These are phyloP conservation scores for Erythrobasidium yunnanense DNA, from an alignment of 768 basidiomycete species.

Conservation along the genomic window DNA sequence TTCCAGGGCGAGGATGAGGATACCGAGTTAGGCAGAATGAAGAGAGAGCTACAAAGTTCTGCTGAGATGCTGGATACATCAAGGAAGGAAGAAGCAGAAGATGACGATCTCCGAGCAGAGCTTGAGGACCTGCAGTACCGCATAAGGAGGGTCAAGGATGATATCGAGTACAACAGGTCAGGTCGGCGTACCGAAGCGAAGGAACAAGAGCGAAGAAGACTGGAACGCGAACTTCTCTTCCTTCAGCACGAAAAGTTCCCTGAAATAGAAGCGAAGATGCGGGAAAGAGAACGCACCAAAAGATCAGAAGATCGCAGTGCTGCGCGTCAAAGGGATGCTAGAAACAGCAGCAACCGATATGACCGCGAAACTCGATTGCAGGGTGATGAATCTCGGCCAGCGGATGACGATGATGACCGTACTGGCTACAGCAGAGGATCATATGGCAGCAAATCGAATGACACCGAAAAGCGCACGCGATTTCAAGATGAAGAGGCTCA, in stretches of 20 bases:
- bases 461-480: background rate
- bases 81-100: constrained; percentile 62
- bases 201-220: constrained; percentile 71
- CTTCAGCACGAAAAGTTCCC: constrained; percentile 86
- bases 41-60: constrained; percentile 66
- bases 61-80: constrained; percentile 67
- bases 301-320: constrained; percentile 69
- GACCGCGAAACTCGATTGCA: constrained; percentile 42
- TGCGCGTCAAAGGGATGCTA: constrained; percentile 63
- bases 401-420: background rate
- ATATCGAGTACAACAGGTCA: constrained; percentile 66
- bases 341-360: constrained; percentile 53
- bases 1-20: constrained; percentile 56
- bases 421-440: constrained; percentile 31
- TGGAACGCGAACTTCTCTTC: constrained; percentile 75
- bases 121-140: constrained; percentile 73
- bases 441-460: constrained; percentile 14
- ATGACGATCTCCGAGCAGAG: constrained; percentile 83
- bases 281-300: constrained; percentile 63
- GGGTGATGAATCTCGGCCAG: background rate
- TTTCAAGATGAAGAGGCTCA: too few relatives aligned
- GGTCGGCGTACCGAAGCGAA: constrained; percentile 60
- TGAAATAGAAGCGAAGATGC: constrained; percentile 72
- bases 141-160: constrained; percentile 76
- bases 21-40: constrained; percentile 71